These are phyloP conservation scores for Fusarium guadeloupense DNA, from an alignment of 2,329 filamentous ascomycete genomes.

Conservation along the genomic window DNA sequence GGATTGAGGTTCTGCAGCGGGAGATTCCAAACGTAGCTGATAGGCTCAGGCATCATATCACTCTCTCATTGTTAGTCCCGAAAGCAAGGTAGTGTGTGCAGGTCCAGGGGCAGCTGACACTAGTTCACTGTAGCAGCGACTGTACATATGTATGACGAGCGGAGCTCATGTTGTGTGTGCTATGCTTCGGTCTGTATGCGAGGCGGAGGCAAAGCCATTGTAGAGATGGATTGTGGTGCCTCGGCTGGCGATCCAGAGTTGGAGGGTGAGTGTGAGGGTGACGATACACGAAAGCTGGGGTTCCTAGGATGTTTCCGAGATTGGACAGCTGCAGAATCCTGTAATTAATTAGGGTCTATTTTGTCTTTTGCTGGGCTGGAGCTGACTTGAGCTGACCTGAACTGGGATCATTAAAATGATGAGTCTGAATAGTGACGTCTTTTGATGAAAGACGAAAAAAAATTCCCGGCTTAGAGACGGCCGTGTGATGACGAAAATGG, in stretches of 20 bases:
- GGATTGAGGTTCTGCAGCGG: constrained; percentile 20
- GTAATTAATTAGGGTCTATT: constrained; percentile 6
- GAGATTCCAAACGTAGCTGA: constrained; percentile 25
- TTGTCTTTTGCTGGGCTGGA: constrained; percentile 6
- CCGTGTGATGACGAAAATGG: constrained; percentile 13
- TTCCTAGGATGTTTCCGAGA: constrained; percentile 24
- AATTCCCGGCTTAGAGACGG: neutral
- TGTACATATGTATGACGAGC: neutral
- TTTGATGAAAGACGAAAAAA: constrained; percentile 6
- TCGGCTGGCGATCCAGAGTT: constrained; percentile 14
- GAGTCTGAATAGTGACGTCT: constrained; percentile 34
- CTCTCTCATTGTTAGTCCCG: constrained; percentile 8
- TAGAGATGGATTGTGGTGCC: neutral
- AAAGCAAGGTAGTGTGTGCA: constrained; percentile 18
- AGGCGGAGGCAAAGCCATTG: constrained; percentile 18
- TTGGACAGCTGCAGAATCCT: constrained; percentile 19
- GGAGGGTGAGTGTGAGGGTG: neutral
- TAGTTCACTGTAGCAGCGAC: neutral
- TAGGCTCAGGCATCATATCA: constrained; percentile 17
- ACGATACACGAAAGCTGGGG: constrained; percentile 24
- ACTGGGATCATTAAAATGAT: constrained; percentile 11
- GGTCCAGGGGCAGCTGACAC: constrained; percentile 26
- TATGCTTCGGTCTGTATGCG: constrained; percentile 14
- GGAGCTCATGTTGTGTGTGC: constrained; percentile 7
- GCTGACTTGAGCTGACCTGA: constrained; percentile 7